Evolutionary conservation across 345 rosid genomes (phyloP), one percentile per base, ranked within the genome.

Genomic region (Orychophragmus violaceus): DNA sequence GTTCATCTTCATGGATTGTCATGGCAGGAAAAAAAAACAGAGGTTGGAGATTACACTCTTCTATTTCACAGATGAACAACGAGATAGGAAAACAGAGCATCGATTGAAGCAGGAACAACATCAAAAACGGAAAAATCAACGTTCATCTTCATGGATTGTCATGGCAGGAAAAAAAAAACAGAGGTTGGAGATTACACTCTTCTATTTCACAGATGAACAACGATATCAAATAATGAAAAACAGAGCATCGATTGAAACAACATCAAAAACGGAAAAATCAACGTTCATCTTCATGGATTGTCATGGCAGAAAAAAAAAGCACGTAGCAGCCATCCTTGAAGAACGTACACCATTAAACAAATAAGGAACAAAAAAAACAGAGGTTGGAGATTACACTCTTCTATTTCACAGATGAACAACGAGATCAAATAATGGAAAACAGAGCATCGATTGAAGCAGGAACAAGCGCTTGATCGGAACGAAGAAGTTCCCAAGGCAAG

Each of bases 271-370:
- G 17, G 29, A 11, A 54, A 62, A 71, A 49, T 12, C 19, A 71
- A 50, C 59, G 66, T 42, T 10, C 6, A 22, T 5, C 22, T 51
- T 37, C 55, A 44, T 54, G 25, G 12, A 44, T 53, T 36, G n/a
- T n/a, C n/a, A n/a, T n/a, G n/a, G n/a, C n/a, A n/a, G n/a, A n/a
- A n/a, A n/a, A 64, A 18, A 32, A 58, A 12, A 5, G 1, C 11
- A 17, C 12, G 46, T 90, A 0, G 97, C 96, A 4, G 95, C 97
- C 91, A 82, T 85, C 97, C 98, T 93, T 74, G 42, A 64, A 23
- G 48, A 44, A 25, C 48, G 25, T 18, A 32, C 22, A 50, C 49
- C 41, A 52, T 19, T 35, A 36, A n/a, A 59, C 25, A 50, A 33
- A 45, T 13, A 14, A 45, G 62, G 1, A 28, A 27, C 42, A 56